Conservation (phyloP, 2,329 filamentous ascomycete species). For the Hypoxylon sp. region DNA sequence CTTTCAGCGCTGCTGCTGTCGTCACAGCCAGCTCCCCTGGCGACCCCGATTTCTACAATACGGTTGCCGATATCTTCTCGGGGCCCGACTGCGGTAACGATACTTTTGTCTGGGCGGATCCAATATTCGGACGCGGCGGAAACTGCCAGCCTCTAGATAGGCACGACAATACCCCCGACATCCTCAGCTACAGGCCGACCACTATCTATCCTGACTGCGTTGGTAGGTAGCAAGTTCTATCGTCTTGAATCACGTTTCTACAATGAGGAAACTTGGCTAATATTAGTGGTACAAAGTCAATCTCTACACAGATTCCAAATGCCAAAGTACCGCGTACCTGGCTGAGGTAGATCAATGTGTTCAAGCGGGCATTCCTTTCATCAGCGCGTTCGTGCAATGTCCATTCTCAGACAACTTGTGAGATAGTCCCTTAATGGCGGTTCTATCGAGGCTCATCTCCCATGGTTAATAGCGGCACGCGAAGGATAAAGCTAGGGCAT, state of each 20-base stretch:
- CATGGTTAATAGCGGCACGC: not conserved
- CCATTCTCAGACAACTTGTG: constrained; percentile 30
- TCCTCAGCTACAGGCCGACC: constrained; percentile 37
- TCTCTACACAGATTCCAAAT: constrained; percentile 37
- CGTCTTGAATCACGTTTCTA: too few species aligned
- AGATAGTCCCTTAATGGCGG: not conserved
- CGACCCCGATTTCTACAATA: constrained; percentile 41
- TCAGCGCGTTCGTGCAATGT: constrained; percentile 38
- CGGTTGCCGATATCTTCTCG: constrained; percentile 34
- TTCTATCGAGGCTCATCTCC: not conserved
- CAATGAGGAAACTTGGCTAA: constrained; percentile 6
- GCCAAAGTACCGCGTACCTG: constrained; percentile 28
- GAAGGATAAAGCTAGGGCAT: not conserved
- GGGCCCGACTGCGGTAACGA: constrained; percentile 34
- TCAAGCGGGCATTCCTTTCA: constrained; percentile 38
- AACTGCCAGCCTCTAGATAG: constrained; percentile 38
- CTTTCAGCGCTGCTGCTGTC: constrained; percentile 4
- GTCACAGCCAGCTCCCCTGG: constrained; percentile 15
- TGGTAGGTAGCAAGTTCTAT: constrained; percentile 5
- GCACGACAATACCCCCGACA: constrained; percentile 38
- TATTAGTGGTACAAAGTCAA: constrained; percentile 13
- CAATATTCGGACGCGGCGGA: constrained; percentile 40
- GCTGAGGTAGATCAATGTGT: constrained; percentile 36
- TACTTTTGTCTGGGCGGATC: constrained; percentile 40
- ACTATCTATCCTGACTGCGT: constrained; percentile 37